Conservation (phyloP, 139 green algal species). For the Eudorina sp. region DNA sequence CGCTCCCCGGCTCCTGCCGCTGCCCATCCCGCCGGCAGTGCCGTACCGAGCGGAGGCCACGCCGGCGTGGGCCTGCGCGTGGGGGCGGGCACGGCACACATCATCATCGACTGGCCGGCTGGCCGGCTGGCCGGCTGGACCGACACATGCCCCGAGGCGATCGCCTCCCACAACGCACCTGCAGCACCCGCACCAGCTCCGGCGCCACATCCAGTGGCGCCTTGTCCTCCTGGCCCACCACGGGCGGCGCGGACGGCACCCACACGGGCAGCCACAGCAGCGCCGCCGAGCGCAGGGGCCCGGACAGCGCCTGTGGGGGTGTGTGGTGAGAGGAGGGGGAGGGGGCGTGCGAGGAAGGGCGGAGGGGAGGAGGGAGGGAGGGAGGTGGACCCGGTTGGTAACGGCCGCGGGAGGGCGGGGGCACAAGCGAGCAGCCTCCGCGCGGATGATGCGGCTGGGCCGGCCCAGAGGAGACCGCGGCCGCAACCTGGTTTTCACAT, state of each 20-base stretch:
- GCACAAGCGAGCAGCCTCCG: too few relatives aligned
- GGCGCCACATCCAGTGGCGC: neutral
- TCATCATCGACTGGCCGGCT: too few relatives aligned
- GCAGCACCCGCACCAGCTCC: constrained; percentile 34
- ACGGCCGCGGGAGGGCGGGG: too few relatives aligned
- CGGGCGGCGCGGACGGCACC: neutral
- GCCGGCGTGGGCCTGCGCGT: neutral
- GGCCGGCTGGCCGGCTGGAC: too few relatives aligned
- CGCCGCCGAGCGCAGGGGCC: constrained; percentile 27
- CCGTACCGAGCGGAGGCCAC: neutral
- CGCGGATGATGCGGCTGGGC: too few relatives aligned
- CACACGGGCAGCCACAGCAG: constrained; percentile 50
- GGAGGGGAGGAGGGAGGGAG: neutral
- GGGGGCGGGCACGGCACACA: too few relatives aligned
- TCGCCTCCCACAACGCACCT: neutral
- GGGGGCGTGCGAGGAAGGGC: neutral
- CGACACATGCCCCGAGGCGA: too few relatives aligned
- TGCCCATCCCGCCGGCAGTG: neutral
- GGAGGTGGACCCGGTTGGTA: neutral
- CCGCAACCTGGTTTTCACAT: too few relatives aligned
- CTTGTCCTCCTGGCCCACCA: neutral
- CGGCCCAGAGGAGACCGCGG: too few relatives aligned
- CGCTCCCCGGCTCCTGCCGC: neutral
- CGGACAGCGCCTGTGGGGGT: neutral
- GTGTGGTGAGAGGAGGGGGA: neutral